phyloP scores from a whole-genome alignment of 345 rosid species.

The Brassica carinata region DNA sequence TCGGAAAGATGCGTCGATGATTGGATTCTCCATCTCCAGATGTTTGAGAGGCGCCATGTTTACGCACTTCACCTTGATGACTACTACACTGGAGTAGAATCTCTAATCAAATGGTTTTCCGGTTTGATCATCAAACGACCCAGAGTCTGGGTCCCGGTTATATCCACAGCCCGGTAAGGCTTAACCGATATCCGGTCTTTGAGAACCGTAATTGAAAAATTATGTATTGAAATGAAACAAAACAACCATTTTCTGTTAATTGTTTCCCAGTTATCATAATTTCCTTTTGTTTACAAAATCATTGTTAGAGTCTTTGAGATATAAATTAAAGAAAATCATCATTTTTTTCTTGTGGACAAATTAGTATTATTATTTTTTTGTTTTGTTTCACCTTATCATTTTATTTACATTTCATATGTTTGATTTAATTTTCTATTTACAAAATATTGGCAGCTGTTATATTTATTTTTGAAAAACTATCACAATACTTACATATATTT shows the following conservation, averaged over 20 bases:
- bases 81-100: not conserved
- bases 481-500: not conserved
- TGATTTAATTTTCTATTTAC: not conserved
- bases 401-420: not conserved
- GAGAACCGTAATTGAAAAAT: too few species aligned
- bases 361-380: too few species aligned
- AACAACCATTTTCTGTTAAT: too few species aligned
- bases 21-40: conserved; percentile 52
- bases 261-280: too few species aligned
- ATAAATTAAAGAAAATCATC: too few species aligned
- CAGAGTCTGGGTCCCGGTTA: too few species aligned
- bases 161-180: too few species aligned
- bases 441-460: not conserved
- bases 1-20: conserved; percentile 56
- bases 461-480: not conserved
- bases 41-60: conserved; percentile 62
- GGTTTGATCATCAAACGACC: not conserved
- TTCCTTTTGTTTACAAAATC: too few species aligned
- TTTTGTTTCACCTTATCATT: not conserved
- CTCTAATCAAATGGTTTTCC: not conserved
- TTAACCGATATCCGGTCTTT: not conserved
- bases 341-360: too few species aligned
- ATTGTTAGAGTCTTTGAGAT: too few species aligned
- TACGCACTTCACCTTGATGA: not conserved
- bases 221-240: too few species aligned